phyloP scores from a whole-genome alignment of 768 basidiomycete genomes.

The Paxillus involutus region DNA sequence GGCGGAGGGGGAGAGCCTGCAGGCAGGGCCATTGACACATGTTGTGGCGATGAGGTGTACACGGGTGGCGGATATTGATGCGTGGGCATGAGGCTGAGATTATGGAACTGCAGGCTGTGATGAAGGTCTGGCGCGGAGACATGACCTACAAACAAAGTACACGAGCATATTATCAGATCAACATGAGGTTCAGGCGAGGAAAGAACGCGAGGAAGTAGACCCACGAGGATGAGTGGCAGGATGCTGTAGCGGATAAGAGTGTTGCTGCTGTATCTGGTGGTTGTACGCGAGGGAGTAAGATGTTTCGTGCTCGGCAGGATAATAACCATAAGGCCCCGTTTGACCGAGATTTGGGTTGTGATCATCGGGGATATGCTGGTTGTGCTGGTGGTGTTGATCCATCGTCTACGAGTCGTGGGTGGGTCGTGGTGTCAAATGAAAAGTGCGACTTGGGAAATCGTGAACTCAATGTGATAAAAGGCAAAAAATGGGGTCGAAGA shows the following conservation, averaged over 20 bases:
- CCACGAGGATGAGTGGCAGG: constrained; percentile 69
- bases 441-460: constrained; percentile 33
- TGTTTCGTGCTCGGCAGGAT: constrained; percentile 53
- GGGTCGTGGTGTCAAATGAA: constrained; percentile 36
- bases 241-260: constrained; percentile 58
- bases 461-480: constrained; percentile 35
- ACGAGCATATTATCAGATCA: constrained; percentile 62
- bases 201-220: constrained; percentile 49
- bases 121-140: constrained; percentile 67
- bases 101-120: constrained; percentile 59
- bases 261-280: constrained; percentile 43
- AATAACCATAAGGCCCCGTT: constrained; percentile 48
- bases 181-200: constrained; percentile 52
- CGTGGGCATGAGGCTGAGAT: constrained; percentile 64
- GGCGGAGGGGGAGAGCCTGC: constrained; percentile 71
- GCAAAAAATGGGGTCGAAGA: constrained; percentile 34
- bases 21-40: constrained; percentile 64
- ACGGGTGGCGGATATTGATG: constrained; percentile 67
- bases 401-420: constrained; percentile 40
- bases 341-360: constrained; percentile 41
- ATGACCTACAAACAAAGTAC: constrained; percentile 56
- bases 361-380: constrained; percentile 50
- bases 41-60: constrained; percentile 61
- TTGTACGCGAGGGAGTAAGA: constrained; percentile 54
- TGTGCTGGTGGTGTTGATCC: constrained; percentile 42